These are phyloP conservation scores for Cutaneotrichosporon arboriforme DNA, from an alignment of 1,284 basidiomycete species.

Conservation along the genomic window DNA sequence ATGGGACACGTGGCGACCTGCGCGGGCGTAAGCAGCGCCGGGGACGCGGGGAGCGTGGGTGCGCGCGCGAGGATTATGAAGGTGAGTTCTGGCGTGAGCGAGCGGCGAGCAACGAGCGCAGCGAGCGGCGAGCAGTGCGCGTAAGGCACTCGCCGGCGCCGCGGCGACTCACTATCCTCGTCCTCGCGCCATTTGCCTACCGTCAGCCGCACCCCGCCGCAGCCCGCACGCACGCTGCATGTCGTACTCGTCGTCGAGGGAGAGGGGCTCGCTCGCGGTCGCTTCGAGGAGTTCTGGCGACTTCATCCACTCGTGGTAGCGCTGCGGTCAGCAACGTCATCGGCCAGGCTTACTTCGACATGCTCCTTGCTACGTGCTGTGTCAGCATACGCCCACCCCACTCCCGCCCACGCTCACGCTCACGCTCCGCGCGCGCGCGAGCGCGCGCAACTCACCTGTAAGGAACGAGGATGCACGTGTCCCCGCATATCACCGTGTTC, in stretches of 20 bases:
- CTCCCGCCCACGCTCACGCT: conserved; percentile 51
- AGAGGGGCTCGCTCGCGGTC: conserved; percentile 81
- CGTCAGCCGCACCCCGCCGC: background rate
- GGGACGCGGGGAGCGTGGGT: conserved; percentile 2
- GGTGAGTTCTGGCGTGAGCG: conserved; percentile 61
- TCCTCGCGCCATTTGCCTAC: conserved; percentile 79
- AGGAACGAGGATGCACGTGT: conserved; percentile 64
- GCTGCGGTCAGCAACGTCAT: conserved; percentile 50
- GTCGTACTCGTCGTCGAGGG: conserved; percentile 75
- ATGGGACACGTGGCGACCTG: conserved; percentile 20
- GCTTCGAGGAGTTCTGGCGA: conserved; percentile 65
- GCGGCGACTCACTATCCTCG: conserved; percentile 67
- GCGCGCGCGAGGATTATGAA: conserved; percentile 72
- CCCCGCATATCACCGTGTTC: conserved; percentile 59
- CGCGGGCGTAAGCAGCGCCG: conserved; percentile 25
- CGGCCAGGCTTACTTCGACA: no score
- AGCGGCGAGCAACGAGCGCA: background rate
- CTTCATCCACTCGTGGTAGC: conserved; percentile 88
- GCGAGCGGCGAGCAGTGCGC: no score
- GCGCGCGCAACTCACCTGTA: conserved; percentile 54
- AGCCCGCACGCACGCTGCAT: conserved; percentile 80
- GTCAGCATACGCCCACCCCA: no score
- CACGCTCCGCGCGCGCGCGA: conserved; percentile 55
- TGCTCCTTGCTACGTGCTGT: background rate
- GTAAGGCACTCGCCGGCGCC: background rate